These are phyloP conservation scores for Ustulina deusta DNA, from an alignment of 2,329 filamentous ascomycete genomes.

Conservation along the genomic window DNA sequence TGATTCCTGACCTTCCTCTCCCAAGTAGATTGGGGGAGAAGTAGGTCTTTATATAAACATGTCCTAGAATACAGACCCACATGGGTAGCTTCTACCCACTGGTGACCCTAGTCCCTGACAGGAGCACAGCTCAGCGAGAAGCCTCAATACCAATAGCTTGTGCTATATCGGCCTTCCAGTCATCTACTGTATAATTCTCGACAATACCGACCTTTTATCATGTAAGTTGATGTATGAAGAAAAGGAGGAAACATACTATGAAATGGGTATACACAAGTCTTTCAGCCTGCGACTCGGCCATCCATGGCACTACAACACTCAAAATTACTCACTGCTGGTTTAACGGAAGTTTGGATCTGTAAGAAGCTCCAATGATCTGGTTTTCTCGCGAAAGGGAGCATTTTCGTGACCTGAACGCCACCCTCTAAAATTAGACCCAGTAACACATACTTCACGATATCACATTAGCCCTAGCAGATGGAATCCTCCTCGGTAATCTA, in stretches of 20 bases:
- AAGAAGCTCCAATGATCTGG: not conserved
- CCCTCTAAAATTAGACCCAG: not conserved
- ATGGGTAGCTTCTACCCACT: too few relatives aligned
- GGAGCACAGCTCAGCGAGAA: constrained; percentile 34
- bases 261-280: constrained; percentile 37
- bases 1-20: too few relatives aligned
- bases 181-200: constrained; percentile 34
- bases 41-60: too few relatives aligned
- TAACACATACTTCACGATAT: not conserved
- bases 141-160: constrained; percentile 35
- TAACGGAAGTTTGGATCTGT: not conserved
- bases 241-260: constrained; percentile 4
- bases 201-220: constrained; percentile 31
- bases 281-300: constrained; percentile 20
- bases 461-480: too few relatives aligned
- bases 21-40: too few relatives aligned
- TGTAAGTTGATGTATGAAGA: not conserved
- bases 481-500: too few relatives aligned
- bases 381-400: not conserved
- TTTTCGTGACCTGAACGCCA: not conserved
- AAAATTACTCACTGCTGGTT: not conserved
- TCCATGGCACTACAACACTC: constrained; percentile 26
- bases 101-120: too few relatives aligned
- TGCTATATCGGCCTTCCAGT: constrained; percentile 34
- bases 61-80: too few relatives aligned